A percentile compares a stretch with the other conserved stretches of the same genome.
Conservation (phyloP, 2,329 filamentous ascomycete species). For the Diaporthe longicolla region DNA sequence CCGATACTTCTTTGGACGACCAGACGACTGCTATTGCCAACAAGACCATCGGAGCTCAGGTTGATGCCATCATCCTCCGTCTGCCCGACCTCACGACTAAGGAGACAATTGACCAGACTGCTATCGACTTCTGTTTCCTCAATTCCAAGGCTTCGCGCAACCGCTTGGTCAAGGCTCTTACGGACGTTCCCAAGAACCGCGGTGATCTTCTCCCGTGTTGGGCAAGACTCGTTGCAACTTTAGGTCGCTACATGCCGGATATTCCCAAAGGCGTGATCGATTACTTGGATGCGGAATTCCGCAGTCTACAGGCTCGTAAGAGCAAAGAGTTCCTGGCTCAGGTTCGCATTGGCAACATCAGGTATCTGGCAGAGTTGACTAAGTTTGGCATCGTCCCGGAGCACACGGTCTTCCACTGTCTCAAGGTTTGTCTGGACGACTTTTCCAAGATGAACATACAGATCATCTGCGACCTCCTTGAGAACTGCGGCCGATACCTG, state of each 20-base stretch:
- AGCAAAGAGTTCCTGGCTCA: slow-evolving; percentile 98
- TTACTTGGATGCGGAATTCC: slow-evolving; percentile 96
- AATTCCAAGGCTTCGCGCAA: slow-evolving; percentile 99
- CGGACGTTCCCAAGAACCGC: slow-evolving; percentile 94
- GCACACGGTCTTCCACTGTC: slow-evolving; percentile 98
- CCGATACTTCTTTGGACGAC: slow-evolving; percentile 76
- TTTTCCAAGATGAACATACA: slow-evolving; percentile 99
- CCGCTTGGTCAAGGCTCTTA: slow-evolving; percentile 90
- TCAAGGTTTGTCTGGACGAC: slow-evolving; percentile 97
- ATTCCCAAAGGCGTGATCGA: slow-evolving; percentile 92
- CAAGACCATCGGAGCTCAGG: slow-evolving; percentile 97
- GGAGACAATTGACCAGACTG: slow-evolving; percentile 90
- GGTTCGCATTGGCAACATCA: slow-evolving; percentile 92
- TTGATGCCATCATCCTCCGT: slow-evolving; percentile 88
- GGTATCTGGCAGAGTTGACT: slow-evolving; percentile 97
- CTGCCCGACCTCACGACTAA: slow-evolving; percentile 94
- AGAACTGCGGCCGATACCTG: slow-evolving; percentile 96
- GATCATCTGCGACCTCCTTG: slow-evolving; percentile 94
- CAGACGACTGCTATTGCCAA: slow-evolving; percentile 95
- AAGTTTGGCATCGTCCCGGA: slow-evolving; percentile 99
- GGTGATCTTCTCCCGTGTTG: slow-evolving; percentile 92
- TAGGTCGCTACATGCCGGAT: slow-evolving; percentile 94
- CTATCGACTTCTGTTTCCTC: slow-evolving; percentile 97
- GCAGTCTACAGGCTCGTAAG: slow-evolving; percentile 95
- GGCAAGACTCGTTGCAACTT: slow-evolving; percentile 91